A percentile compares a stretch with the other conserved stretches of the same genome.
These are phyloP conservation scores for Torulaspora globosa DNA, from an alignment of 1,139 yeast genomes.

Conservation along the genomic window DNA sequence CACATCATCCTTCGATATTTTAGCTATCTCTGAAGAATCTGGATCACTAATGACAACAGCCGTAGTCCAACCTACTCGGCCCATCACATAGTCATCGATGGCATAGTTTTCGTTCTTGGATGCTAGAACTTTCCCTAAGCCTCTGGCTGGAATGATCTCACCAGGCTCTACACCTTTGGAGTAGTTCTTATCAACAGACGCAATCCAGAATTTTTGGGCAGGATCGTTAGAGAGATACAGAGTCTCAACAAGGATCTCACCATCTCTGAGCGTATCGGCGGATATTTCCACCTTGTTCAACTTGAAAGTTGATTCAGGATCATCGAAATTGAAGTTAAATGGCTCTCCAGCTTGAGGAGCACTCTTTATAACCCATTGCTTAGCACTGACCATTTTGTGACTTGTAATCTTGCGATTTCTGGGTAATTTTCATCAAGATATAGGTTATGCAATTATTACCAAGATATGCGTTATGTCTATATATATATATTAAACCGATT, in stretches of 20 bases:
- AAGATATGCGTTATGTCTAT: too few species aligned
- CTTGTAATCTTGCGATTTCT: neutral
- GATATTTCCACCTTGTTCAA: conserved; percentile 31
- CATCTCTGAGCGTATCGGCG: conserved; percentile 39
- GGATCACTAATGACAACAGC: conserved; percentile 36
- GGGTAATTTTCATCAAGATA: neutral
- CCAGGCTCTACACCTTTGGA: conserved; percentile 47
- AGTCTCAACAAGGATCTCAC: conserved; percentile 47
- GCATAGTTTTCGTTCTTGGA: conserved; percentile 41
- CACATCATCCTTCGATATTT: conserved; percentile 36
- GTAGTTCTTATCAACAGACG: conserved; percentile 45
- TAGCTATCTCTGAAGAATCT: conserved; percentile 16
- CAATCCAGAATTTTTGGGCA: conserved; percentile 61
- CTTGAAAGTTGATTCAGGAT: conserved; percentile 41
- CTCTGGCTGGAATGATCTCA: conserved; percentile 48
- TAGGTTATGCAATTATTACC: neutral
- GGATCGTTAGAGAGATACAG: conserved; percentile 62
- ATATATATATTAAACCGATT: too few species aligned
- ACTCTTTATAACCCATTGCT: conserved; percentile 35
- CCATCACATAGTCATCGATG: conserved; percentile 45
- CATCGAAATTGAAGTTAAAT: conserved; percentile 34
- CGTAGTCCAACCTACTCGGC: conserved; percentile 43
- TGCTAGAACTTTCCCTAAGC: conserved; percentile 48
- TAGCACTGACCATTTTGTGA: conserved; percentile 28
- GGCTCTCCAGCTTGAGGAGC: conserved; percentile 28